Evolutionary conservation across 129 eudicot species (phyloP), one percentile per base, ranked within the genome.

Genomic region (Flaveria sonorensis): DNA sequence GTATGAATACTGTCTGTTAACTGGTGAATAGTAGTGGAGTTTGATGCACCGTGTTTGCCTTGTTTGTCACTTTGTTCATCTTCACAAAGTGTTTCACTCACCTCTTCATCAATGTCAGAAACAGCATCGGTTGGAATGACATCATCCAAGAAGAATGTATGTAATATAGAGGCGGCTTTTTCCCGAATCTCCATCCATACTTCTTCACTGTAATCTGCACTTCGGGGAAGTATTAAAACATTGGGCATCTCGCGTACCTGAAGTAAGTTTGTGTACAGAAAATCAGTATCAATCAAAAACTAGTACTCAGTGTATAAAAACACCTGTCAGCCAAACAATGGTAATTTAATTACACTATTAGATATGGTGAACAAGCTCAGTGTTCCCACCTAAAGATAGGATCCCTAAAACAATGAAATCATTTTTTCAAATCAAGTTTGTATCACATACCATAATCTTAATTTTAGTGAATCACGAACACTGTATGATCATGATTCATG

Each of bases 151-250:
- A 95, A 89, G 83, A 81, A 92, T 15, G 85, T 77, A 71, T 92
- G 97, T 60, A 95, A 79, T 73, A 95, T 87, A 72, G 96, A 88
- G 43, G 88, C 85, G 1, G 97, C 88, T 69, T 95, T 95, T 81
- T 95, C 99, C 81, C 99, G 88, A 69, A 95, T 92, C 80, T 95
- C 99, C 88, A 88, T 83, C 99, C 99, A 95, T 8, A 89, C 99
- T 88, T 95, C 99, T 86, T 95, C 99, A 81, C 99, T 95, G 50
- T 91, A 95, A 78, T 95, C 99, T 57, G 99, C 99, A 87, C 97
- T 89, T 13, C 95, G 94, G 36, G 99, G 99, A 79, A 95, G 97
- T 64, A 95, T 85, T 83, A 95, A 73, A 42, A 95, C 99, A 81
- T 95, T 95, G 84, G 99, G 99, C 99, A 95, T 95, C 92, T 95